These are phyloP conservation scores for Trichoderma erinaceum DNA, from an alignment of 495 filamentous ascomycete genomes.

Conservation along the genomic window DNA sequence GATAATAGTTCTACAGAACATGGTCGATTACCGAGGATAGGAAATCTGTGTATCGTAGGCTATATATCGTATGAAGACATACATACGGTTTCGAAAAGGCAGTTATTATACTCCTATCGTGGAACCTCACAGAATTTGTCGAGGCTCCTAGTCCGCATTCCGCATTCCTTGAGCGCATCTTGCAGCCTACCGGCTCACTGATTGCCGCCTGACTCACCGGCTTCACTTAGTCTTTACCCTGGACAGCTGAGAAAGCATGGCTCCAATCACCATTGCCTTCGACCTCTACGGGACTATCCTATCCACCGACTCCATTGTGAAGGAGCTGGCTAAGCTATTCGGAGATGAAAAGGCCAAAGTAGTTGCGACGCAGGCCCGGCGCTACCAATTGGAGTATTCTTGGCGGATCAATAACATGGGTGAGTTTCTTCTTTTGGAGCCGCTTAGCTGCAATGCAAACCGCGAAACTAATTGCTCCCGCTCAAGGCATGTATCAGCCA, in stretches of 20 bases:
- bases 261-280: conserved; percentile 54
- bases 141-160: neutral
- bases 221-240: neutral
- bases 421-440: conserved; percentile 26
- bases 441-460: neutral
- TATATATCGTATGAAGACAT: neutral
- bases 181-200: neutral
- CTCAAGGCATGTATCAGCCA: conserved; percentile 51
- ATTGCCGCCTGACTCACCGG: conserved; percentile 9
- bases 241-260: neutral
- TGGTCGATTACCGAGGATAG: neutral
- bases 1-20: conserved; percentile 5
- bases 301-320: conserved; percentile 60
- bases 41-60: neutral
- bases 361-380: conserved; percentile 49
- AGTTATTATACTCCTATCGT: neutral
- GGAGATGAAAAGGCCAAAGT: conserved; percentile 46
- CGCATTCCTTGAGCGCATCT: neutral
- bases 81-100: no score
- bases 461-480: conserved; percentile 9
- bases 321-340: conserved; percentile 45
- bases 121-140: neutral
- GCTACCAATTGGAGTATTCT: conserved; percentile 71
- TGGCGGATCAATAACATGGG: conserved; percentile 80
- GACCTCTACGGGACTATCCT: conserved; percentile 72